Evolutionary conservation across 192 early-diverging fungal genomes (phyloP), one percentile per base, ranked within the genome.

Genomic region (Umbelopsis ramanniana): DNA sequence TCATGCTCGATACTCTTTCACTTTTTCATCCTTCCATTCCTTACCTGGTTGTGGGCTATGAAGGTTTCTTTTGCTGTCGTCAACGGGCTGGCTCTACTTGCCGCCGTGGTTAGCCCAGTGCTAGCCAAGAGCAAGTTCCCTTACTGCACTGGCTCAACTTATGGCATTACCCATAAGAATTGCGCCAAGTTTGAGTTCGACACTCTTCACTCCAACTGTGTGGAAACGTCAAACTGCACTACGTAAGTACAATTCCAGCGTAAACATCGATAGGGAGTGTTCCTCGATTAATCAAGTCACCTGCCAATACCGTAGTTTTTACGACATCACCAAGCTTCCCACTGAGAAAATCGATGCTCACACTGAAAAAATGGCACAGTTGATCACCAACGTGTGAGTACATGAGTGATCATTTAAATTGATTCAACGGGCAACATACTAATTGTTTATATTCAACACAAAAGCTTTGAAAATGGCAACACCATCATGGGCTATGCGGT

Each of bases 321-420:
- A 80, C 63, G 74, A 76, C 60, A 75, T 75, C 29, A 45, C 38
- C 24, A 52, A 71, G 9, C 48, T 75, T 37, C 77, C 77, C 21
- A 24, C 46, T n/a, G 69, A 79, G 43, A n/a, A 45, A 35, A 79
- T 75, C 53, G 38, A 55, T 57, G 35, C 70, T 23, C 67, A 71
- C 43, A 60, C 74, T 29, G 29, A 38, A 12, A 80, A 60, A 22
- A 80, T 75, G 78, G 78, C 78, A 14, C 66, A 72, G 53, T 66
- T 80, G 67, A 80, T 80, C 29, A 80, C 73, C 67, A 80, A 80
- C 55, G 78, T 80, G 76, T 77, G 72, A 33, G 71, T 69, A 26
- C 29, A 17, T 12, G 40, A 9, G 8, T 29, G 29, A 29, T 29
- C 29, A 29, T 3, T 29, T 1, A 29, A 29, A 29, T 29, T 29